Percentiles rank a stretch among this genome's conserved stretches.
These are phyloP conservation scores for Mycena vulgaris DNA, from an alignment of 768 basidiomycete genomes.

Conservation along the genomic window DNA sequence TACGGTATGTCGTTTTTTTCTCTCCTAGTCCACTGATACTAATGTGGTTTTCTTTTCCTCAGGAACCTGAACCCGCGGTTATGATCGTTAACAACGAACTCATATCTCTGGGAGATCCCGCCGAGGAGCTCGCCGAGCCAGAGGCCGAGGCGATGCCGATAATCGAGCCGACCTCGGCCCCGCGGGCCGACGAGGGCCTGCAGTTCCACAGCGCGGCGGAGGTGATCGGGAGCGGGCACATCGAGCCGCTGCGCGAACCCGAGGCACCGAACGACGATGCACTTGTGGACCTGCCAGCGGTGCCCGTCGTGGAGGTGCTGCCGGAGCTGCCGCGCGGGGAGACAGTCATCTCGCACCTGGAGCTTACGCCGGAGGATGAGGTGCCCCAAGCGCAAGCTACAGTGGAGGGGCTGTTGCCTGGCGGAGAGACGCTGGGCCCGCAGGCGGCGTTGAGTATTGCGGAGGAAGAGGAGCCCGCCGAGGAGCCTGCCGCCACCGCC, in stretches of 20 bases:
- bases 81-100: conserved; percentile 28
- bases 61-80: conserved; percentile 13
- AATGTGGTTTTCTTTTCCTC: background rate
- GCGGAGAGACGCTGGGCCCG: conserved; percentile 40
- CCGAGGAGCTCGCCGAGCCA: conserved; percentile 2
- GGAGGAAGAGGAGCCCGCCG: background rate
- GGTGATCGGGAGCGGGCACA: conserved; percentile 32
- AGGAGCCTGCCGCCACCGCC: conserved; percentile 20
- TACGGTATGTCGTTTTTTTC: background rate
- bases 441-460: conserved; percentile 33
- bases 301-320: conserved; percentile 39
- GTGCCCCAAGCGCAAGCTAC: background rate
- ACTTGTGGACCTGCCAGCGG: conserved; percentile 31
- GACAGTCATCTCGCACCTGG: conserved; percentile 34
- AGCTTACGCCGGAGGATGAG: conserved; percentile 24
- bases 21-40: background rate
- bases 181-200: conserved; percentile 26
- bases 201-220: conserved; percentile 32
- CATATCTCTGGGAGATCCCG: background rate
- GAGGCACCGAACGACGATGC: conserved; percentile 29
- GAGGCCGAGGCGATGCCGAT: conserved; percentile 15
- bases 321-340: conserved; percentile 27
- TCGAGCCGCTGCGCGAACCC: conserved; percentile 35
- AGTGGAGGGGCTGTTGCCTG: conserved; percentile 35
- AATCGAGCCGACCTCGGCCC: conserved; percentile 19